These are phyloP conservation scores for Benincasa hispida DNA, from an alignment of 306 rosid species.

Conservation along the genomic window DNA sequence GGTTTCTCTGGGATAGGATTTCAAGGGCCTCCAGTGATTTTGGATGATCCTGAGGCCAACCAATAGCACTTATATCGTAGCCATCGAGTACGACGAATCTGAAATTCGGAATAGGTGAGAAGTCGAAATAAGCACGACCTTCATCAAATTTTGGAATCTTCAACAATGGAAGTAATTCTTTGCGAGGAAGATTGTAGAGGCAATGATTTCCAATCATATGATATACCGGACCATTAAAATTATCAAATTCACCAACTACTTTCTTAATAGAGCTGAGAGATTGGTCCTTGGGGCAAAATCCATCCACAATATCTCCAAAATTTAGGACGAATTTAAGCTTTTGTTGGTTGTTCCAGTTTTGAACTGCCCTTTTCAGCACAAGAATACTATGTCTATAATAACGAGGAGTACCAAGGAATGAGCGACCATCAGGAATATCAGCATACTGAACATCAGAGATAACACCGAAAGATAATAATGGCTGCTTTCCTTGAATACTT, in stretches of 20 bases:
- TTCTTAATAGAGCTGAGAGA: constrained; percentile 45
- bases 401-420: constrained; percentile 77
- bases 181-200: constrained; percentile 85
- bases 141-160: constrained; percentile 30
- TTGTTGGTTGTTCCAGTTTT: constrained; percentile 50
- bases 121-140: constrained; percentile 57
- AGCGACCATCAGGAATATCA: constrained; percentile 78
- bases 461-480: constrained; percentile 76
- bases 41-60: constrained; percentile 81
- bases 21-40: constrained; percentile 43
- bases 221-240: constrained; percentile 50
- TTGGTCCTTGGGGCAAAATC: constrained; percentile 66
- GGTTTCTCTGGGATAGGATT: constrained; percentile 57
- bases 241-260: constrained; percentile 41
- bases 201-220: constrained; percentile 94
- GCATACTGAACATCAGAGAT: constrained; percentile 86
- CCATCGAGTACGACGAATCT: constrained; percentile 81
- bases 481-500: constrained; percentile 24
- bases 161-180: constrained; percentile 53
- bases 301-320: constrained; percentile 88
- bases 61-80: constrained; percentile 76
- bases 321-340: constrained; percentile 55
- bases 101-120: constrained; percentile 54
- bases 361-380: constrained; percentile 63
- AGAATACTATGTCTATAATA: constrained; percentile 71